phyloP scores from a whole-genome alignment of 192 early-diverging fungal species.

The Chytriomyces sp. region DNA sequence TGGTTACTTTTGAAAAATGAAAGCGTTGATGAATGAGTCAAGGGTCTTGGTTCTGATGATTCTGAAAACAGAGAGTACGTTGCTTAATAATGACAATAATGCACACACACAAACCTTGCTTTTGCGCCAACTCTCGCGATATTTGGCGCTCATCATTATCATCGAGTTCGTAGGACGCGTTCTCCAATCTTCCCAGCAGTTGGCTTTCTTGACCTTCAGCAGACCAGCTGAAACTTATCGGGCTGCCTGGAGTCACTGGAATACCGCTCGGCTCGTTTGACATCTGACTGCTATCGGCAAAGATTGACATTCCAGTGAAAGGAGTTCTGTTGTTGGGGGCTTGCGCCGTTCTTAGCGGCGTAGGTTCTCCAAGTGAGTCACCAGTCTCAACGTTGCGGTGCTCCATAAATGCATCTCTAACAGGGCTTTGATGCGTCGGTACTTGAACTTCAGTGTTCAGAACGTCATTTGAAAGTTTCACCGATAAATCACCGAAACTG shows the following conservation, averaged over 20 bases:
- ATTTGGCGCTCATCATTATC: slow-evolving; percentile 9
- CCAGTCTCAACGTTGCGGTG: too few relatives aligned
- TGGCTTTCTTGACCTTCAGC: not conserved
- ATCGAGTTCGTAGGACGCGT: not conserved
- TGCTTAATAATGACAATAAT: not conserved
- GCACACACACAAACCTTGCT: not conserved
- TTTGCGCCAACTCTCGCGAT: slow-evolving; percentile 7
- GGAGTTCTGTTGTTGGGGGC: not conserved
- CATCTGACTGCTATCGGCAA: not conserved
- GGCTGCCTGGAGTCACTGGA: slow-evolving; percentile 29
- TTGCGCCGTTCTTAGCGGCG: not conserved
- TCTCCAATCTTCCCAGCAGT: not conserved
- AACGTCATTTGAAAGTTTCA: too few relatives aligned
- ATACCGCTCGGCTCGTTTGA: slow-evolving; percentile 28
- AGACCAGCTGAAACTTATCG: slow-evolving; percentile 30
- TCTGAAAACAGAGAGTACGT: not conserved
- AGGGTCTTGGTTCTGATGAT: not conserved
- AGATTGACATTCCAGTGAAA: slow-evolving; percentile 20
- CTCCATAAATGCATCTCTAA: too few relatives aligned
- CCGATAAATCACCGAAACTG: too few relatives aligned
- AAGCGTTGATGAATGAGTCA: slow-evolving; percentile 8
- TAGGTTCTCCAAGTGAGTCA: not conserved
- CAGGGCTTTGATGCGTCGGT: too few relatives aligned
- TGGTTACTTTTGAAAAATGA: slow-evolving; percentile 31
- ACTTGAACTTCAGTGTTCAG: too few relatives aligned